Percentiles rank a stretch among this genome's conserved stretches.
Evolutionary conservation across 2,329 filamentous ascomycete species (phyloP).

Genomic region (Davidsoniella neocaledoniae): DNA sequence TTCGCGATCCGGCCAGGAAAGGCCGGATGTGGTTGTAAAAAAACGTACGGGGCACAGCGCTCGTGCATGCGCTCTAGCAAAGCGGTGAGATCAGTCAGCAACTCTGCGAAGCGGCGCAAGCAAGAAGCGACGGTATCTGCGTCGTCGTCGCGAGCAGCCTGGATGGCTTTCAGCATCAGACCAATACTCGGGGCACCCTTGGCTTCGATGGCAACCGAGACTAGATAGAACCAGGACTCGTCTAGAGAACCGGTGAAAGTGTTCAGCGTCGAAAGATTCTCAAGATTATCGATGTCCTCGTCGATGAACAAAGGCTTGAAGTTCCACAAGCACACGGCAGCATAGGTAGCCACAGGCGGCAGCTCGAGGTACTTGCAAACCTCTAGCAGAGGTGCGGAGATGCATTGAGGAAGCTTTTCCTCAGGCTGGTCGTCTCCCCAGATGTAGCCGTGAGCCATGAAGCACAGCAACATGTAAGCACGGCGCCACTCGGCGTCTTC

Average conservation of each 20-base stretch:
- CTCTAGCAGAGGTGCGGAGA: slow-evolving; percentile 67
- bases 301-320: slow-evolving; percentile 80
- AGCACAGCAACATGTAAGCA: slow-evolving; percentile 77
- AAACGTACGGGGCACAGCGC: slow-evolving; percentile 82
- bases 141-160: slow-evolving; percentile 57
- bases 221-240: slow-evolving; percentile 96
- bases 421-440: slow-evolving; percentile 79
- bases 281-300: slow-evolving; percentile 64
- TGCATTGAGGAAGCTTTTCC: slow-evolving; percentile 61
- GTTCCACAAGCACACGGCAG: slow-evolving; percentile 87
- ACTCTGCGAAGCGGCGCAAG: slow-evolving; percentile 70
- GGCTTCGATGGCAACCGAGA: slow-evolving; percentile 90
- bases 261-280: slow-evolving; percentile 73
- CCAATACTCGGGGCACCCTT: slow-evolving; percentile 75
- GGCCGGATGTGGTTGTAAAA: slow-evolving; percentile 96
- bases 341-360: slow-evolving; percentile 85
- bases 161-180: slow-evolving; percentile 75
- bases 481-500: slow-evolving; percentile 83
- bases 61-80: slow-evolving; percentile 86
- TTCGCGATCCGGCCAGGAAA: slow-evolving; percentile 90
- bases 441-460: slow-evolving; percentile 89
- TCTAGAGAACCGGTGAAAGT: slow-evolving; percentile 91
- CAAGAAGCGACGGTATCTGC: slow-evolving; percentile 54
- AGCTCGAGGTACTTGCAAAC: slow-evolving; percentile 67
- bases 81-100: slow-evolving; percentile 64